These are phyloP conservation scores for Pueraria montana DNA, from an alignment of 306 rosid species.

Conservation along the genomic window DNA sequence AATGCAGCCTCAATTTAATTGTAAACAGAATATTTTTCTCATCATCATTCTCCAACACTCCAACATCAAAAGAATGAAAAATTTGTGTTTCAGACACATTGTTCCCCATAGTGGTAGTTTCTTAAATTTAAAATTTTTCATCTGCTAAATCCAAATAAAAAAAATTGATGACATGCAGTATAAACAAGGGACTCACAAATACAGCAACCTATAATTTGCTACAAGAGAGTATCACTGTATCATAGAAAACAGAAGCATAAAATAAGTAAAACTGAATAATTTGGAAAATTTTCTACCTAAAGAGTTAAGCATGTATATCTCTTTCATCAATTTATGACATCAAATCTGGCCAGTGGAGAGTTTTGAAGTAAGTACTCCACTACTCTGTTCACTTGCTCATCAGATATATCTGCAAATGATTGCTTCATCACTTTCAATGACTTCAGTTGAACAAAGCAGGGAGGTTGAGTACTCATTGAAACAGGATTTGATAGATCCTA, in stretches of 20 bases:
- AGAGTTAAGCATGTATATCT: neutral
- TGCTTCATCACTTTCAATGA: neutral
- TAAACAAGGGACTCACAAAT: neutral
- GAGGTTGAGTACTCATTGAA: slow-evolving; percentile 2
- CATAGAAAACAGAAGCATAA: neutral
- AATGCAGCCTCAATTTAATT: neutral
- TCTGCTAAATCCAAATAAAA: neutral
- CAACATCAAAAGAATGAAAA: neutral
- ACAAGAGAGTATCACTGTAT: neutral
- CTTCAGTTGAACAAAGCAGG: slow-evolving; percentile 21
- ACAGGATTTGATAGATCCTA: neutral
- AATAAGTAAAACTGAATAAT: neutral
- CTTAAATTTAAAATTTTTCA: neutral
- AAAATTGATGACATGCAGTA: neutral
- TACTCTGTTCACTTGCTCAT: neutral
- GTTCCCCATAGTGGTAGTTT: neutral
- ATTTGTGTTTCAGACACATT: neutral
- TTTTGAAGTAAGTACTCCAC: slow-evolving; percentile 3
- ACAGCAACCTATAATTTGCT: neutral
- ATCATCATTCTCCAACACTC: neutral
- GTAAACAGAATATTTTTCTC: neutral
- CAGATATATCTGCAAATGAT: neutral
- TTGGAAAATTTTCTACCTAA: neutral
- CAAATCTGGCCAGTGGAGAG: neutral
- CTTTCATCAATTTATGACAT: neutral